Base-by-base conservation (phyloP, 2,329 filamentous ascomycete genomes). In the Aureobasidium sp. region DNA sequence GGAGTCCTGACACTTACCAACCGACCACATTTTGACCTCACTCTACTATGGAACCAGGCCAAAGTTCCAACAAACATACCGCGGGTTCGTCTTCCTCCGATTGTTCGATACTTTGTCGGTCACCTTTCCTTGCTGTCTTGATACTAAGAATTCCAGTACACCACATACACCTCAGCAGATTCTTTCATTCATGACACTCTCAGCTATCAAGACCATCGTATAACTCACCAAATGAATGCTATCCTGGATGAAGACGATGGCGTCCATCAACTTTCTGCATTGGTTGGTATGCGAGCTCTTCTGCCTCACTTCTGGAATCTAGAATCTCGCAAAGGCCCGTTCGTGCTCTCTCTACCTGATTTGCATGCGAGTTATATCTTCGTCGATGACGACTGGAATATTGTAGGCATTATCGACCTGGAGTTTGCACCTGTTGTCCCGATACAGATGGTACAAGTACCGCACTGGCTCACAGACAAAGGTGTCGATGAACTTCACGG, bases 1-100 rank as follows among this genome's bases (percentile, higher is more conserved):
- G 61, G 66, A 8, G 29, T 57, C 13, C 59, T 68, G 16, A 63
- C 64, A n/a, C 42, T 67, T 21, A 61, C 65, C 4, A 67, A 66
- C 39, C 63, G 66, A 8, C 66, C 49, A 3, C 5, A 39, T 1
- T 29, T 37, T 25, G 49, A 52, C 8, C 30, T 52, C 10, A 25
- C 30, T 3, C 3, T 34, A 8, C 13, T 37, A 1, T 52, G 48
- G 48, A 52, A 52, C 21, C 34, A 16, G 34, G 3, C 37, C 11
- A 16, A 16, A 4, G 25, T 52, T 11, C 30, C 48, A n/a, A 36
- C 48, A 11, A 16, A 16, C 5, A 37, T 36, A n/a, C 15, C 16
- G 30, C 21, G 34, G 48, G 34, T 52, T 13, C 8, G 44, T 30
- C 4, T 5, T 8, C 10, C 10, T 9, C 3, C 10, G 30, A 30